Evolutionary conservation across 169 alveolate genomes (phyloP), one percentile per base, ranked within the genome.

Genomic region (Besnoitia besnoiti): DNA sequence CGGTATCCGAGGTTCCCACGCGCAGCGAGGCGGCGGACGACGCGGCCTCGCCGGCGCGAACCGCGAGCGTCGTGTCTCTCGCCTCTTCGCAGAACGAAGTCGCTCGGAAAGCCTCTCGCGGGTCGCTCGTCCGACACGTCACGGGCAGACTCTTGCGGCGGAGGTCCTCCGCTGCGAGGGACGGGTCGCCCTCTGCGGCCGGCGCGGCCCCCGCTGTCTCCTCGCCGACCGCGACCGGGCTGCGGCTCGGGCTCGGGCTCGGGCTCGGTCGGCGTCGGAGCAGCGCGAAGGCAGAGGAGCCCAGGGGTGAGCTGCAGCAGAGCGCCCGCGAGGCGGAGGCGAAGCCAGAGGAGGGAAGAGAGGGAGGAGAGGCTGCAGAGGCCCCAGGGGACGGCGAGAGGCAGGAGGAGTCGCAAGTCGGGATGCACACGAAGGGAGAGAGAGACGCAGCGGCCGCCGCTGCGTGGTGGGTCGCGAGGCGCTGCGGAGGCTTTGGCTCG

Each of bases 361-460:
- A 59, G 67, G 67, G n/a, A 39, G 47, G 39, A 35, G 85, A 59
- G 62, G 67, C 55, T 82, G 35, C 55, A 76, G 79, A 85, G 77
- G 33, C 14, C 10, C 77, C 77, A 21, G 76, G 47, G 77, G 79
- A 49, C 79, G 44, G 49, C 46, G 50, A 85, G 49, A 33, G 50
- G 79, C 51, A 51, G 51, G 37, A 51, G 14, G 88, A 16, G 59
- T 42, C 5, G 85, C 51, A 55, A 0, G 49, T 37, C 59, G 55
- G 85, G 7, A 16, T 30, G 85, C 35, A 37, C 16, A 8, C 85
- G 5, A 30, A 0, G 49, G 49, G 55, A 8, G 85, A 21, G 40
- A 24, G 33, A 19, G 59, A 21, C 16, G 59, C 55, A 33, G 76
- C 90, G 50, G 90, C 90, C 21, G 39, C 90, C 21, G 90, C 90